These are phyloP conservation scores for Osmanthus fragrans DNA, from an alignment of 257 asterid genomes.

Conservation along the genomic window DNA sequence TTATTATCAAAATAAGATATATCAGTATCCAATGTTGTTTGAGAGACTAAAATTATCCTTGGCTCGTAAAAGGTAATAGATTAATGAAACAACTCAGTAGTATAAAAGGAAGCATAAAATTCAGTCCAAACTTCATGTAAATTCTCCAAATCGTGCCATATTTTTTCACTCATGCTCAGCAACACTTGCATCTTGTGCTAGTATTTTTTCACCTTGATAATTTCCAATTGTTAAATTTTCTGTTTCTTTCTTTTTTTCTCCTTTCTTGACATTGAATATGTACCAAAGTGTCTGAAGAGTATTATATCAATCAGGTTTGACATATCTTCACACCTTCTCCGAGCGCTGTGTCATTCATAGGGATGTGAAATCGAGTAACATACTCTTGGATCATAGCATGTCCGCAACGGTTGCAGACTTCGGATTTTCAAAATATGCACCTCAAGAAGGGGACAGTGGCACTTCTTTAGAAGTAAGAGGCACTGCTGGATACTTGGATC, in stretches of 20 bases:
- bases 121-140: neutral
- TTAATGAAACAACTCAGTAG: neutral
- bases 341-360: slow-evolving; percentile 83
- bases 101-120: neutral
- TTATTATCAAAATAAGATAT: neutral
- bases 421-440: slow-evolving; percentile 86
- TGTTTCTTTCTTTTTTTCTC: neutral
- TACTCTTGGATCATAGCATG: slow-evolving; percentile 91
- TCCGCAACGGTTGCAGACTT: slow-evolving; percentile 88
- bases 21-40: neutral
- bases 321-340: slow-evolving; percentile 75
- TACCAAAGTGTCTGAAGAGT: slow-evolving; percentile 7
- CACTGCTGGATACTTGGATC: slow-evolving; percentile 91
- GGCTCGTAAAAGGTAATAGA: neutral
- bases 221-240: neutral
- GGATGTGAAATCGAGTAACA: slow-evolving; percentile 90
- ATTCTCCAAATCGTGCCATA: neutral
- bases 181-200: neutral
- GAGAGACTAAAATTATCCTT: neutral
- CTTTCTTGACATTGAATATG: neutral
- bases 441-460: slow-evolving; percentile 89
- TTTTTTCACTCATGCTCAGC: neutral
- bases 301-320: slow-evolving; percentile 54
- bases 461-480: slow-evolving; percentile 78
- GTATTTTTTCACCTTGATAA: neutral